phyloP scores from a whole-genome alignment of 1,139 yeast genomes.

The Yamadazyma sp. region DNA sequence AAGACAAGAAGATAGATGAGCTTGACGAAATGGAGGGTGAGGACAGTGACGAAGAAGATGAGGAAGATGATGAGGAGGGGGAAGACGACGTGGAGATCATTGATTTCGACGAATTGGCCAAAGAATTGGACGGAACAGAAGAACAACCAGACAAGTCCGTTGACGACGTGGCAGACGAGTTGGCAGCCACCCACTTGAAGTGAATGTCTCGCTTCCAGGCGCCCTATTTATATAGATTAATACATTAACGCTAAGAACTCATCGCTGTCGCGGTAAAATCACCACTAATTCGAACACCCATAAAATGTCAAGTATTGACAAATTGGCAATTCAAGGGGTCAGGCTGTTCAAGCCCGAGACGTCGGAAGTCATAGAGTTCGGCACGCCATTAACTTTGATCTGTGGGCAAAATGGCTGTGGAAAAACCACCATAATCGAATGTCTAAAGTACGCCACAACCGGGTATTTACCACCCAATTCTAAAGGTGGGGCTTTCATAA shows the following conservation, averaged over 20 bases:
- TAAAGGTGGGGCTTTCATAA: conserved; percentile 94
- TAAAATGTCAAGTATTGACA: conserved; percentile 64
- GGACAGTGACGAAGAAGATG: conserved; percentile 82
- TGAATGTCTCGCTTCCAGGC: too few species aligned
- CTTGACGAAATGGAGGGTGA: conserved; percentile 91
- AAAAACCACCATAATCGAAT: conserved; percentile 96
- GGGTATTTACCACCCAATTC: conserved; percentile 96
- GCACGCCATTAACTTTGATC: conserved; percentile 85
- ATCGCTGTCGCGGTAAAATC: too few species aligned
- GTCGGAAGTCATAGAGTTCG: conserved; percentile 86
- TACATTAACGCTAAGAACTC: not conserved
- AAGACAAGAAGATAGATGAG: conserved; percentile 79
- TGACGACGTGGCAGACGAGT: conserved; percentile 59
- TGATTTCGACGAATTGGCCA: conserved; percentile 59
- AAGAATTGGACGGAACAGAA: conserved; percentile 45
- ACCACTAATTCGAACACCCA: not conserved
- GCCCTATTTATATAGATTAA: not conserved
- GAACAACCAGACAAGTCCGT: conserved; percentile 43
- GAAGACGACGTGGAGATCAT: conserved; percentile 53
- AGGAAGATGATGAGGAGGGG: conserved; percentile 63
- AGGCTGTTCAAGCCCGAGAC: conserved; percentile 85
- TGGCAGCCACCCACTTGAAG: conserved; percentile 53
- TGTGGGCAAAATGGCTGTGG: conserved; percentile 98
- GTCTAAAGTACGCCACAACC: conserved; percentile 90
- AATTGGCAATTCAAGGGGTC: conserved; percentile 86